Evolutionary conservation across 2,329 filamentous ascomycete genomes (phyloP).

Genomic region (Epichloe typhina): DNA sequence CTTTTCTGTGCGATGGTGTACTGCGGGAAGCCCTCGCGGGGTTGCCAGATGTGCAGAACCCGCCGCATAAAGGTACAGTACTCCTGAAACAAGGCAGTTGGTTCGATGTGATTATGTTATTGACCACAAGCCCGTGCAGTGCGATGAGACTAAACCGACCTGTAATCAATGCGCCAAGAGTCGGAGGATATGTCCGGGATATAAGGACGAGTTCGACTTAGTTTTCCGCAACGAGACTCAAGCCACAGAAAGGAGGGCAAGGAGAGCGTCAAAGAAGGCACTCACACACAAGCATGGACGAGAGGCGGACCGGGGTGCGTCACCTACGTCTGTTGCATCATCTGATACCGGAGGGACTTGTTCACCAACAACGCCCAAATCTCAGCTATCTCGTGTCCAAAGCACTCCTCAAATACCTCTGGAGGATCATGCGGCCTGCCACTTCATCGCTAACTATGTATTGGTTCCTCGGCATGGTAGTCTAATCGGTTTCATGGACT

Average conservation of each 20-base stretch:
- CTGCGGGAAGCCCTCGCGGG: slow-evolving; percentile 51
- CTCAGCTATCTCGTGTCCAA: slow-evolving; percentile 11
- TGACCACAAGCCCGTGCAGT: slow-evolving; percentile 27
- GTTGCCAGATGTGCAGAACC: slow-evolving; percentile 63
- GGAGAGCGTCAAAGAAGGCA: slow-evolving; percentile 39
- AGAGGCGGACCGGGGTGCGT: slow-evolving; percentile 10
- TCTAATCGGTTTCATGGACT: slow-evolving; percentile 45
- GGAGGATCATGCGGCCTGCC: slow-evolving; percentile 42
- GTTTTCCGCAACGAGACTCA: slow-evolving; percentile 62
- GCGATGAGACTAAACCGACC: slow-evolving; percentile 53
- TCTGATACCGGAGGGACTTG: slow-evolving; percentile 1
- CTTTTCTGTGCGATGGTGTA: slow-evolving; percentile 42
- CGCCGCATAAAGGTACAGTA: slow-evolving; percentile 54
- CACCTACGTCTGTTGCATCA: slow-evolving; percentile 9
- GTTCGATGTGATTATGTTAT: neutral
- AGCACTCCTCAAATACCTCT: slow-evolving; percentile 30
- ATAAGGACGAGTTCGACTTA: slow-evolving; percentile 59
- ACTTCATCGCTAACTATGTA: slow-evolving; percentile 49
- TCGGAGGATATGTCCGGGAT: slow-evolving; percentile 49
- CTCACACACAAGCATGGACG: slow-evolving; percentile 22
- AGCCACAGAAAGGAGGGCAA: slow-evolving; percentile 49
- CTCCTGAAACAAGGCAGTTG: neutral
- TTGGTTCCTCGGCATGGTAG: slow-evolving; percentile 37
- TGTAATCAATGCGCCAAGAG: slow-evolving; percentile 54
- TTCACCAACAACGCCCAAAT: slow-evolving; percentile 9